Evolutionary conservation across 768 basidiomycete genomes (phyloP), one percentile per base, ranked within the genome.

Genomic region (Kockovaella imperatae): DNA sequence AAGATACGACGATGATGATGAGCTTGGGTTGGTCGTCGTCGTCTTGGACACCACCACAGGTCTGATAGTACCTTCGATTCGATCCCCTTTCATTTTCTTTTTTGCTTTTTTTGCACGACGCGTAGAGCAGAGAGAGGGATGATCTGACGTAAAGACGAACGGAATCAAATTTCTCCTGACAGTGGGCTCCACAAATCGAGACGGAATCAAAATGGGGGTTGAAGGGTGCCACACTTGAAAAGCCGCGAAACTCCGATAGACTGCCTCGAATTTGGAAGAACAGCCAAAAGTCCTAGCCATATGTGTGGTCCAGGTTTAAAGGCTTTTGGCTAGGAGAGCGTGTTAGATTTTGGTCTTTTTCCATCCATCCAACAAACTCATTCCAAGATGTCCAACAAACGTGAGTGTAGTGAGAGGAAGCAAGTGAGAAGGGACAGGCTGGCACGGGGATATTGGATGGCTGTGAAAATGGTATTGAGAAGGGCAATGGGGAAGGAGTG

Each of bases 361-460:
- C 32, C 29, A 30, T 29, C 29, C 43, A 5, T 45, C 43, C 29
- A 43, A 30, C 24, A 17, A 41, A 24, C 23, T 36, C 35, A 15
- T 29, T 36, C 17, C 35, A 30, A 11, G 15, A 47, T 47, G 45
- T 46, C 45, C 45, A 40, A 34, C n/a, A 39, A 47, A 38, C 17
- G 45, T 47, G 34, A 47, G 35, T 28, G 36, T 28, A 14, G 26
- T 7, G 26, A 26, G 18, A 24, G 14, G 18, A 17, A 45, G 44
- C 6, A 15, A n/a, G 17, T 7, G 18, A 21, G 29, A 34, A 28
- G 13, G n/a, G n/a, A n/a, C n/a, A n/a, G n/a, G n/a, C n/a, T n/a
- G n/a, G n/a, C n/a, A n/a, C n/a, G n/a, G n/a, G n/a, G n/a, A n/a
- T n/a, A 18, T 45, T 25, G 14, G 44, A 34, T n/a, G 10, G n/a